These are phyloP conservation scores for Quercus gilva DNA, from an alignment of 306 rosid species.

Conservation along the genomic window DNA sequence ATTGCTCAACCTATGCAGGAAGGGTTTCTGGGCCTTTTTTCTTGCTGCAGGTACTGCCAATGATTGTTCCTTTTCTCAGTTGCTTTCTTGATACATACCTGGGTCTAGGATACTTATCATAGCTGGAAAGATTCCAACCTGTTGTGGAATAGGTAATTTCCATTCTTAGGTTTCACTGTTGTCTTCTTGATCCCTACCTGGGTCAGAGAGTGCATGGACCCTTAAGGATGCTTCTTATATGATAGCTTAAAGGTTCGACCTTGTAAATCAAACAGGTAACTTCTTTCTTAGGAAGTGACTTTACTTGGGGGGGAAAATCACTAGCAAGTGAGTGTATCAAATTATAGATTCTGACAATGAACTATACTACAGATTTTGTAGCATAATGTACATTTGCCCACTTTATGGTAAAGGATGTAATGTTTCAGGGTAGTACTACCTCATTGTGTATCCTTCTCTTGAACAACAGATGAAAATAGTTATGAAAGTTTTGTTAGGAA, in stretches of 20 bases:
- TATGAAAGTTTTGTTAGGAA: too few relatives aligned
- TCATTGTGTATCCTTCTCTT: too few relatives aligned
- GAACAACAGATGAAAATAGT: too few relatives aligned
- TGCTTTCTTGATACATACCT: constrained; percentile 1
- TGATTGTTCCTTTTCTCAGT: constrained; percentile 13
- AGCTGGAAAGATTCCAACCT: neutral
- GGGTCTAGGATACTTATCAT: constrained; percentile 3
- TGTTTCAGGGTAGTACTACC: too few relatives aligned
- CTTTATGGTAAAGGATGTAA: neutral
- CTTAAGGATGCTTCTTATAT: neutral
- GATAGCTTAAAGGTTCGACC: neutral
- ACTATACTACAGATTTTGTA: neutral
- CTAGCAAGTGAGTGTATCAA: neutral
- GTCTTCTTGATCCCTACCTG: neutral
- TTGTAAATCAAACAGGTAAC: neutral
- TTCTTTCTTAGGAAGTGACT: neutral
- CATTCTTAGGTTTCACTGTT: neutral
- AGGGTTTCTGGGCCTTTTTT: constrained; percentile 51
- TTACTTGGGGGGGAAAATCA: too few relatives aligned
- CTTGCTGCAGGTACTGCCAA: constrained; percentile 33
- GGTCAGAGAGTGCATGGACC: neutral
- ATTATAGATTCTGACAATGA: neutral
- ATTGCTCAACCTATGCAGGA: constrained; percentile 53
- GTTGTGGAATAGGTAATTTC: neutral
- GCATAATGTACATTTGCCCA: neutral